A percentile compares a stretch with the other conserved stretches of the same genome.
These are phyloP conservation scores for Termitomyces sp. DNA, from an alignment of 768 basidiomycete genomes.

Conservation along the genomic window DNA sequence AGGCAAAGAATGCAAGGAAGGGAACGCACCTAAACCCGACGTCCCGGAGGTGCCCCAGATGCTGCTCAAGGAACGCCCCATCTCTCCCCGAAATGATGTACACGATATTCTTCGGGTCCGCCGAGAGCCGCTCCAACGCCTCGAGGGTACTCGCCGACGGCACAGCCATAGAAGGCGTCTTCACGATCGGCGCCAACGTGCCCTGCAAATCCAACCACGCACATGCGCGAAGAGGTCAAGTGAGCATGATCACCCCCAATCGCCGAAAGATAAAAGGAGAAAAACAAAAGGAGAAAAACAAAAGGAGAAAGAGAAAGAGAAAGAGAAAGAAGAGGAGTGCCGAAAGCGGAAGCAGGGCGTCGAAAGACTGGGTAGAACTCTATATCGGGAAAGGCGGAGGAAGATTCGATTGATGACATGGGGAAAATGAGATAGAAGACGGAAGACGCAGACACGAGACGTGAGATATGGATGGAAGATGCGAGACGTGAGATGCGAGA, in stretches of 20 bases:
- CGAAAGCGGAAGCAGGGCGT: background rate
- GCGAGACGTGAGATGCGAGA: background rate
- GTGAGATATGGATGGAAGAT: background rate
- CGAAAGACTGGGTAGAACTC: background rate
- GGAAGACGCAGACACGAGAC: background rate
- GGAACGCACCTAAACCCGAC: conserved; percentile 62
- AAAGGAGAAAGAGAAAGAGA: too few species aligned
- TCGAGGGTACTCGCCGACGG: conserved; percentile 72
- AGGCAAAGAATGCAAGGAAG: background rate
- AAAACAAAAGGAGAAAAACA: background rate
- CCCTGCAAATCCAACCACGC: conserved; percentile 44
- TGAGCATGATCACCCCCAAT: background rate
- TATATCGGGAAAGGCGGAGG: background rate
- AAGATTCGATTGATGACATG: background rate
- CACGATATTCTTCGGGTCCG: conserved; percentile 85
- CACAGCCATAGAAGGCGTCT: conserved; percentile 81
- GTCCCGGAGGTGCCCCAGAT: conserved; percentile 77
- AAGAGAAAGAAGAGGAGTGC: too few species aligned
- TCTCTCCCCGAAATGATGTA: conserved; percentile 98
- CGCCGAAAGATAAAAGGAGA: too few species aligned
- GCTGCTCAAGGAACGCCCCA: conserved; percentile 84
- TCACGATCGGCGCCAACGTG: conserved; percentile 95
- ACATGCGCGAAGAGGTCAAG: background rate
- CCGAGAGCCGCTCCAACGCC: conserved; percentile 65
- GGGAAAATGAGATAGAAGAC: too few species aligned